A percentile compares a stretch with the other conserved stretches of the same genome.
Conservation (phyloP, 768 basidiomycete genomes). For the Pulveroboletus sp. region DNA sequence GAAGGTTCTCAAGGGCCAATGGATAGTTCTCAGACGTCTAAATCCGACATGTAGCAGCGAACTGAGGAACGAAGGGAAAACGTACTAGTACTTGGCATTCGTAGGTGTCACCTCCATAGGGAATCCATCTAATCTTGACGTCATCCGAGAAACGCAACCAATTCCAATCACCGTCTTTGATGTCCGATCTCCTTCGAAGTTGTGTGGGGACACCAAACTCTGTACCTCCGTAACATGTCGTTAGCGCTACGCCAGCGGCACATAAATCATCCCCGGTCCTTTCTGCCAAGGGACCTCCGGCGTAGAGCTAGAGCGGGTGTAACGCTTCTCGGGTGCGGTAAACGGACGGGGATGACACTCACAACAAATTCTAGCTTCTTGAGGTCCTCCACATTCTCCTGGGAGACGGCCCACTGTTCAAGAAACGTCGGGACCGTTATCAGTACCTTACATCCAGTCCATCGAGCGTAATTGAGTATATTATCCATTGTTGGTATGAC, state of each 20-base stretch:
- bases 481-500: constrained; percentile 19
- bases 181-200: background rate
- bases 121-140: constrained; percentile 27
- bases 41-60: background rate
- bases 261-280: constrained; percentile 13
- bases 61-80: background rate
- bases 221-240: constrained; percentile 16
- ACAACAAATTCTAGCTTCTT: constrained; percentile 19
- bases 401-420: constrained; percentile 8
- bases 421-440: constrained; percentile 20
- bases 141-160: constrained; percentile 7
- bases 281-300: constrained; percentile 12
- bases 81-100: constrained; percentile 36
- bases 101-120: constrained; percentile 29
- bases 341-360: background rate
- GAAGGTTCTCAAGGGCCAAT: constrained; percentile 28
- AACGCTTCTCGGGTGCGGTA: background rate
- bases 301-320: constrained; percentile 3
- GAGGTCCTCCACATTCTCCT: constrained; percentile 13
- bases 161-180: constrained; percentile 17
- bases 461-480: constrained; percentile 12
- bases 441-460: constrained; percentile 7
- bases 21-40: constrained; percentile 3
- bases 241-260: constrained; percentile 15
- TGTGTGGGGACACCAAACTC: constrained; percentile 13